These are phyloP conservation scores for Apiospora phragmitis DNA, from an alignment of 2,329 filamentous ascomycete species.

Conservation along the genomic window DNA sequence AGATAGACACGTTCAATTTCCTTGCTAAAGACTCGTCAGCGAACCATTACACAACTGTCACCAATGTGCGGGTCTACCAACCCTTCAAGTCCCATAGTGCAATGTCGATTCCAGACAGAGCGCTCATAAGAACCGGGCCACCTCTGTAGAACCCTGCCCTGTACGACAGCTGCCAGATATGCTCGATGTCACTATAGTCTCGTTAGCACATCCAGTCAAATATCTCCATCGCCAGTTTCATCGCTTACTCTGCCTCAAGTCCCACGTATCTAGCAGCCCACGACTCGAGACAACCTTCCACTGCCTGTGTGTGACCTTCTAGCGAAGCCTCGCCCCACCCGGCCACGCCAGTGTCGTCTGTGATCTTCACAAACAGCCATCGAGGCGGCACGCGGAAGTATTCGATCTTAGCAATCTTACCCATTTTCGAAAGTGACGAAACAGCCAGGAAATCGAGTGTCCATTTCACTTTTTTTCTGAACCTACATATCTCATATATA, in stretches of 20 bases:
- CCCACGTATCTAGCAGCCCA: conserved; percentile 63
- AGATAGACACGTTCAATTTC: conserved; percentile 63
- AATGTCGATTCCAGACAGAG: conserved; percentile 75
- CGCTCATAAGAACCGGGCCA: conserved; percentile 79
- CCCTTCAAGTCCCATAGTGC: conserved; percentile 77
- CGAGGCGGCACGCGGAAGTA: conserved; percentile 75
- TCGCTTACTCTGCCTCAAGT: conserved; percentile 67
- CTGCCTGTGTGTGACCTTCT: conserved; percentile 72
- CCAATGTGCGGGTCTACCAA: conserved; percentile 12
- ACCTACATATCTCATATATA: background rate
- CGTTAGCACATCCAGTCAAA: background rate
- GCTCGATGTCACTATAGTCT: conserved; percentile 66
- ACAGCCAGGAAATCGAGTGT: background rate
- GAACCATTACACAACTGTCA: background rate
- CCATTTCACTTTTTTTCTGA: background rate
- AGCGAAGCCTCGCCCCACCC: conserved; percentile 77
- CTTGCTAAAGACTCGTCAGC: conserved; percentile 33
- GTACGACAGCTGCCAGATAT: conserved; percentile 77
- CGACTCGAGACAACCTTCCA: conserved; percentile 72
- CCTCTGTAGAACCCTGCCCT: conserved; percentile 74
- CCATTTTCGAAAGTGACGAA: conserved; percentile 42
- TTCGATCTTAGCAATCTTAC: conserved; percentile 65
- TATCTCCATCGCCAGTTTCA: too few species aligned
- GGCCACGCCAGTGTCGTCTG: conserved; percentile 61
- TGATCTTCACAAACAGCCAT: conserved; percentile 79